phyloP scores from a whole-genome alignment of 345 rosid genomes.

The Pseudoturritis turrita region DNA sequence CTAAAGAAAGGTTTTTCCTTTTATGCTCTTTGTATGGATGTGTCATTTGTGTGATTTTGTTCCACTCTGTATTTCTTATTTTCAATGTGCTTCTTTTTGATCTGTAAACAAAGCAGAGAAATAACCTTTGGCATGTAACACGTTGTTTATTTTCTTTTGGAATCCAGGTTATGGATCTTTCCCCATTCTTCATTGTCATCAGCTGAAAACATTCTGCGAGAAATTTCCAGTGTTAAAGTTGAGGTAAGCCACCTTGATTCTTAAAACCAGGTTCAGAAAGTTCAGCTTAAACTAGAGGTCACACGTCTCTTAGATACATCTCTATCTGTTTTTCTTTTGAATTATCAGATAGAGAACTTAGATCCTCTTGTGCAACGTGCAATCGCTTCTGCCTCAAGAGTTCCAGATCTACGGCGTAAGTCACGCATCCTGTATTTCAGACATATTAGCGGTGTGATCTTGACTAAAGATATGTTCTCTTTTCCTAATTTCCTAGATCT shows the following conservation, averaged over 20 bases:
- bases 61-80: not conserved
- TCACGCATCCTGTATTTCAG: not conserved
- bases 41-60: not conserved
- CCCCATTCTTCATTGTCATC: conserved; percentile 63
- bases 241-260: conserved; percentile 45
- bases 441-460: conserved; percentile 1
- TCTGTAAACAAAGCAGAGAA: not conserved
- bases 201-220: conserved; percentile 52
- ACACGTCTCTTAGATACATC: not conserved
- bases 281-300: not conserved
- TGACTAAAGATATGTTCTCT: not conserved
- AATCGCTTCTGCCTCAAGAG: conserved; percentile 54
- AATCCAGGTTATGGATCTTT: conserved; percentile 72
- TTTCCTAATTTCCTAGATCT: conserved; percentile 38
- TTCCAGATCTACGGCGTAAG: conserved; percentile 77
- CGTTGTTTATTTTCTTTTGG: conserved; percentile 12
- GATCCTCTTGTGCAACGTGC: conserved; percentile 83
- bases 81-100: not conserved
- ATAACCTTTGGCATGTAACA: not conserved
- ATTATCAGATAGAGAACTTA: conserved; percentile 60
- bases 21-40: not conserved
- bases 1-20: conserved; percentile 70
- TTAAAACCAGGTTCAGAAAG: not conserved
- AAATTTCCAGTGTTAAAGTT: conserved; percentile 43
- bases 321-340: not conserved